phyloP scores from a whole-genome alignment of 495 filamentous ascomycete species.

The Thermothielavioides terrestris region DNA sequence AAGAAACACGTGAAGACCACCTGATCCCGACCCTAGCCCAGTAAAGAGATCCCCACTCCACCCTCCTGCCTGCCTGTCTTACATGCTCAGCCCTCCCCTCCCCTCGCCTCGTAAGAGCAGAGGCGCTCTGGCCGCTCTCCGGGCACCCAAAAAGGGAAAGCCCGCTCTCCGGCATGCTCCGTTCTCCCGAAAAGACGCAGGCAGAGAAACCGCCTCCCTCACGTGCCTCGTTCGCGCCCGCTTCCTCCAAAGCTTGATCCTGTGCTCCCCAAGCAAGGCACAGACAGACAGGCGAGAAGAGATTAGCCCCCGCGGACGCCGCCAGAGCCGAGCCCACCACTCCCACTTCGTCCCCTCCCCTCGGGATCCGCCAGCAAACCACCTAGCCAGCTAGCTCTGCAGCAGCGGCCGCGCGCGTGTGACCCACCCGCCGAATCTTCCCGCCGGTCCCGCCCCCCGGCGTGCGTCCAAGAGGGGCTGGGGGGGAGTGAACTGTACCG shows the following conservation, averaged over 20 bases:
- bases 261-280: slow-evolving; percentile 5
- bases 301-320: no score
- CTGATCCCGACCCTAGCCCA: neutral
- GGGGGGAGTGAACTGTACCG: neutral
- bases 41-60: neutral
- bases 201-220: neutral
- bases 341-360: neutral
- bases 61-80: neutral
- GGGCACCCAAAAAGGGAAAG: slow-evolving; percentile 24
- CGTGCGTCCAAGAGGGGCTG: neutral
- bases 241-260: neutral
- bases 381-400: slow-evolving; percentile 14
- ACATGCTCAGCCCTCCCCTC: neutral
- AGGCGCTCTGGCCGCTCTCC: slow-evolving; percentile 6
- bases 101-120: neutral
- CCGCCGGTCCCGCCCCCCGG: neutral
- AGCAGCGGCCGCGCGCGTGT: slow-evolving; percentile 14
- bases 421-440: neutral
- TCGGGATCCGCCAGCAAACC: neutral
- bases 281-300: neutral
- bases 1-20: slow-evolving; percentile 4
- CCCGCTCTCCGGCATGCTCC: neutral
- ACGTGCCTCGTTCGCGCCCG: neutral
- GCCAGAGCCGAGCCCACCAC: neutral
- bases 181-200: neutral